Evolutionary conservation across 1,284 basidiomycete genomes (phyloP), one percentile per base, ranked within the genome.

Genomic region (Pseudozyma sp.): DNA sequence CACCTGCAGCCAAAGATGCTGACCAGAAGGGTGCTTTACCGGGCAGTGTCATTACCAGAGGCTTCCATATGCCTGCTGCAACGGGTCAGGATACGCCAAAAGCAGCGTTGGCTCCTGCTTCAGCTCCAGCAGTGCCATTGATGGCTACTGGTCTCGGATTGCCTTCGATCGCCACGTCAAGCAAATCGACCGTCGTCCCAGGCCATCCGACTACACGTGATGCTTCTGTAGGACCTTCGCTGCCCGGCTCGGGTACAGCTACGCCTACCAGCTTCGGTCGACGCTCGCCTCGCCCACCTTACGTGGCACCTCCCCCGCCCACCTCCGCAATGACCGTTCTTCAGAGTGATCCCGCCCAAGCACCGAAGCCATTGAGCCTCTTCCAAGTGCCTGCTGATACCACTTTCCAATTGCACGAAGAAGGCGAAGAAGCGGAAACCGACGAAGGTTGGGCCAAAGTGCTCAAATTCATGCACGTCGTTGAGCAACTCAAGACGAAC

Each of bases 401-500:
- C 5, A 36, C 19, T n/a, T 74, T 76, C 63, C 60, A 48, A 5
- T 55, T 61, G 43, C 49, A 69, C 53, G 75, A 80, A 45, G 68
- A 67, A 11, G 71, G 56, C 8, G 79, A 73, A 31, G 73, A 76
- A 43, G 67, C 67, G 0, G 76, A 79, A 51, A 66, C 52, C 14
- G 66, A 78, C n/a, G 62, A 62, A 36, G 61, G 67, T 9, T 77
- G 79, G 63, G 18, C 51, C 25, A 79, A 79, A 31, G 61, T 76
- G 45, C 55, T 85, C 39, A 60, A 78, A 43, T 85, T 82, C 54
- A 79, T 83, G 81, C 83, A 85, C 43, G 61, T 70, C 13, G 40
- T 84, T 5, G 75, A 82, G 52, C 76, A 74, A 51, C 76, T 85
- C 55, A 85, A 85, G 76, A 65, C 71, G n/a, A 78, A 77, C 57